Percentiles rank a stretch among this genome's conserved stretches.
These are phyloP conservation scores for Termitomyces sp. DNA, from an alignment of 768 basidiomycete genomes.

Conservation along the genomic window DNA sequence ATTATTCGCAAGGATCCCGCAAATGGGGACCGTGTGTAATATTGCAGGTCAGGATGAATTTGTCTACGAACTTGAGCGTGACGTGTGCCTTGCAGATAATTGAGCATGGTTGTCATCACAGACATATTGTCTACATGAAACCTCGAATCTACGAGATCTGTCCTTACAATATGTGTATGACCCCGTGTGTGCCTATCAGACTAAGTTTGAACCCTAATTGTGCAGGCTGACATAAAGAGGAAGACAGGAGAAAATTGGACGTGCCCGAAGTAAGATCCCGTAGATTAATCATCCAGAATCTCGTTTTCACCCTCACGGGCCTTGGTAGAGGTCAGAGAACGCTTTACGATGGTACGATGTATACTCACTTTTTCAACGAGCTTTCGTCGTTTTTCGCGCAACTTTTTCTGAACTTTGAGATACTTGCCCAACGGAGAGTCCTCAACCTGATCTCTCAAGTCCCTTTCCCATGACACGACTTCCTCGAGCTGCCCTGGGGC, in stretches of 20 bases:
- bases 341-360: constrained; percentile 6
- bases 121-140: not conserved
- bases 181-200: not conserved
- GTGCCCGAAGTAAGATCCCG: not conserved
- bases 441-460: constrained; percentile 48
- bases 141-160: not conserved
- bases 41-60: not conserved
- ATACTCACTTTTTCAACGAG: constrained; percentile 66
- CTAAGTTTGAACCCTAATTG: not conserved
- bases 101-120: not conserved
- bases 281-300: constrained; percentile 44
- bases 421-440: constrained; percentile 80
- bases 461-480: constrained; percentile 70
- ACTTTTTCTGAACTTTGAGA: constrained; percentile 75
- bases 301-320: constrained; percentile 68
- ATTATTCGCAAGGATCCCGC: constrained; percentile 10
- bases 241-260: not conserved
- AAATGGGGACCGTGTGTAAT: not conserved
- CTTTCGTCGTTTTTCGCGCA: constrained; percentile 65
- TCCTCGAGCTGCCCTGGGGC: constrained; percentile 64
- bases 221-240: not conserved
- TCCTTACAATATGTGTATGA: not conserved
- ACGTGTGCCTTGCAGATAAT: not conserved
- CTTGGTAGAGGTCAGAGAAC: constrained; percentile 29
- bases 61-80: not conserved